phyloP scores from a whole-genome alignment of 331 rosid species.

The Pyracantha coccinea region DNA sequence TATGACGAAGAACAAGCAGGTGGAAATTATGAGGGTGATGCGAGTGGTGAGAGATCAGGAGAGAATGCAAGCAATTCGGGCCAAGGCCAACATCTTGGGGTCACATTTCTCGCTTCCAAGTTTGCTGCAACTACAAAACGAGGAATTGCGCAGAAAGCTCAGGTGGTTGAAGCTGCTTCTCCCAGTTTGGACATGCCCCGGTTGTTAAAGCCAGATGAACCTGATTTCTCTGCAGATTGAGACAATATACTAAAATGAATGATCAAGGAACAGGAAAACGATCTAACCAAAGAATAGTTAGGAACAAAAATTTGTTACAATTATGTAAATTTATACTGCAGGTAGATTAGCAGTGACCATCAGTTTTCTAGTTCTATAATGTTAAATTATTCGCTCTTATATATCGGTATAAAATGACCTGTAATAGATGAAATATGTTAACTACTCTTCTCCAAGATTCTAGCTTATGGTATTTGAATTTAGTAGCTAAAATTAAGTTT shows the following conservation, averaged over 20 bases:
- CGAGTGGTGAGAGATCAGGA: constrained; percentile 14
- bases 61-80: not conserved
- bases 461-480: not conserved
- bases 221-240: constrained; percentile 57
- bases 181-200: constrained; percentile 51
- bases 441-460: not conserved
- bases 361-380: not conserved
- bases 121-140: constrained; percentile 68
- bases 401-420: not conserved
- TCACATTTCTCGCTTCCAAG: constrained; percentile 65
- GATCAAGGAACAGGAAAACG: not conserved
- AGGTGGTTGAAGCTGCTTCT: constrained; percentile 30
- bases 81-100: constrained; percentile 32
- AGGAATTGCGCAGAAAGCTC: constrained; percentile 32
- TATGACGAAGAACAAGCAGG: constrained; percentile 16
- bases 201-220: constrained; percentile 82
- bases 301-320: constrained; percentile 11
- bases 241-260: constrained; percentile 20
- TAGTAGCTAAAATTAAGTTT: not conserved
- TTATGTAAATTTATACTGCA: constrained; percentile 20
- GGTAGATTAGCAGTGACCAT: too few relatives aligned
- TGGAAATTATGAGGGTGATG: constrained; percentile 16
- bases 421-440: not conserved
- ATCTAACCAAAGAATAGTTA: constrained; percentile 16
- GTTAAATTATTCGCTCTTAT: not conserved